These are phyloP conservation scores for Sanghuangporus baumii DNA, from an alignment of 1,284 basidiomycete species.

Conservation along the genomic window DNA sequence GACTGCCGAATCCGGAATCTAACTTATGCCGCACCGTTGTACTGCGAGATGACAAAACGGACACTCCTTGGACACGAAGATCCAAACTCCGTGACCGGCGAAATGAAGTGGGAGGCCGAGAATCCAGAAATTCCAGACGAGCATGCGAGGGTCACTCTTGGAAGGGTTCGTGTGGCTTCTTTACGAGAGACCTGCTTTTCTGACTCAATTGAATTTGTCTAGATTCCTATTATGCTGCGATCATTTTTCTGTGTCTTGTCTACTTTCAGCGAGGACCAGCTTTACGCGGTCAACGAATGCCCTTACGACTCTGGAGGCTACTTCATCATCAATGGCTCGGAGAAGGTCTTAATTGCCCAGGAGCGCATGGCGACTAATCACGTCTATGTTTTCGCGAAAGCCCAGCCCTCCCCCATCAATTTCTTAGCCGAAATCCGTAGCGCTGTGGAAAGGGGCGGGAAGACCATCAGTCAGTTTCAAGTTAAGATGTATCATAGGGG, in stretches of 20 bases:
- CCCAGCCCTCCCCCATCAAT: constrained; percentile 92
- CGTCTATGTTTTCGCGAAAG: constrained; percentile 99
- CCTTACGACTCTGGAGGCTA: constrained; percentile 98
- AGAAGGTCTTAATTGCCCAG: constrained; percentile 99
- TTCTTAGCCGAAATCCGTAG: constrained; percentile 97
- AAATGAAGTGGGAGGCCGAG: constrained; percentile 78
- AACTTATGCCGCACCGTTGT: constrained; percentile 94
- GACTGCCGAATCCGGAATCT: constrained; percentile 93
- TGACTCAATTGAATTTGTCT: constrained; percentile 12
- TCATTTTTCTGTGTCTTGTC: constrained; percentile 94
- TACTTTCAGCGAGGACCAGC: constrained; percentile 71
- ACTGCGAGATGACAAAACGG: constrained; percentile 93
- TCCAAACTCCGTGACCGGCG: constrained; percentile 76
- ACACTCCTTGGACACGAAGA: constrained; percentile 79
- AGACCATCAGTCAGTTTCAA: constrained; percentile 97
- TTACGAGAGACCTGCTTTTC: neutral
- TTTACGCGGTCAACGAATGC: constrained; percentile 94
- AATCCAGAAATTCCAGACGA: constrained; percentile 46
- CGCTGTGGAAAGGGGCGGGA: constrained; percentile 97
- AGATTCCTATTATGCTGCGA: constrained; percentile 98
- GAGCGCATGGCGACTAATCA: constrained; percentile 99
- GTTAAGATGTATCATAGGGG: constrained; percentile 94
- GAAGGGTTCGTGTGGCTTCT: neutral
- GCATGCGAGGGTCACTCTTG: neutral
- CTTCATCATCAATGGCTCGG: constrained; percentile 99